Conservation (phyloP, 1,139 yeast genomes). For the Sugiyamaella pinicola region DNA sequence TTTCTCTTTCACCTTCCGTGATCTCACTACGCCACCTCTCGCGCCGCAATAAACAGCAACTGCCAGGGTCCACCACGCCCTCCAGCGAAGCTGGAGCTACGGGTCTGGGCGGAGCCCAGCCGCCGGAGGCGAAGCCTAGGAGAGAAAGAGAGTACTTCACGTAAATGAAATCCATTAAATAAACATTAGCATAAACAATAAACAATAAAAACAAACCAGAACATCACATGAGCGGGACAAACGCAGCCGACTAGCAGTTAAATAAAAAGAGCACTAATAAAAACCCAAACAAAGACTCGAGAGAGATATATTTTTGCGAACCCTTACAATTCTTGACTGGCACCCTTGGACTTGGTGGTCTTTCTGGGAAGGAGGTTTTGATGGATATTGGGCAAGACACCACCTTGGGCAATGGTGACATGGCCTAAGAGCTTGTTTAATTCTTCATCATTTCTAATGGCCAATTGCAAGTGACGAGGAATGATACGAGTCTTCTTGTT, state of each 20-base stretch:
- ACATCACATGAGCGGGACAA: slow-evolving; percentile 2
- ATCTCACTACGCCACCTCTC: background rate
- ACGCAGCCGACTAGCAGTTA: slow-evolving; percentile 6
- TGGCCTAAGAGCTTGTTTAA: slow-evolving; percentile 91
- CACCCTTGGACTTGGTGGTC: slow-evolving; percentile 43
- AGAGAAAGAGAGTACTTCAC: no score
- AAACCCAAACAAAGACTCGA: background rate
- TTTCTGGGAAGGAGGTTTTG: slow-evolving; percentile 95
- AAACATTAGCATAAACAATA: slow-evolving; percentile 16
- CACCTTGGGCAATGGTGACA: slow-evolving; percentile 96
- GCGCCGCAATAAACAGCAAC: background rate
- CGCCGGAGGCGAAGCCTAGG: slow-evolving; percentile 7
- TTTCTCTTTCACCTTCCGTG: no score
- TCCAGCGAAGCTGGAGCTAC: background rate
- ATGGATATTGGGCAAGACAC: slow-evolving; percentile 94
- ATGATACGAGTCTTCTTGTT: slow-evolving; percentile 97
- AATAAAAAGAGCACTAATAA: slow-evolving; percentile 2
- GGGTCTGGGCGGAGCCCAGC: background rate
- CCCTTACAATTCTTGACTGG: slow-evolving; percentile 44
- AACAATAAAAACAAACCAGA: slow-evolving; percentile 12
- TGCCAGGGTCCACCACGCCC: background rate
- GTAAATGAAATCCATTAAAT: slow-evolving; percentile 14
- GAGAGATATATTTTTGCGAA: background rate
- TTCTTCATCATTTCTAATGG: slow-evolving; percentile 98
- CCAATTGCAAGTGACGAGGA: slow-evolving; percentile 97